A percentile compares a stretch with the other conserved stretches of the same genome.
These are phyloP conservation scores for Cladophialophora chaetospira DNA, from an alignment of 2,329 filamentous ascomycete species.

Conservation along the genomic window DNA sequence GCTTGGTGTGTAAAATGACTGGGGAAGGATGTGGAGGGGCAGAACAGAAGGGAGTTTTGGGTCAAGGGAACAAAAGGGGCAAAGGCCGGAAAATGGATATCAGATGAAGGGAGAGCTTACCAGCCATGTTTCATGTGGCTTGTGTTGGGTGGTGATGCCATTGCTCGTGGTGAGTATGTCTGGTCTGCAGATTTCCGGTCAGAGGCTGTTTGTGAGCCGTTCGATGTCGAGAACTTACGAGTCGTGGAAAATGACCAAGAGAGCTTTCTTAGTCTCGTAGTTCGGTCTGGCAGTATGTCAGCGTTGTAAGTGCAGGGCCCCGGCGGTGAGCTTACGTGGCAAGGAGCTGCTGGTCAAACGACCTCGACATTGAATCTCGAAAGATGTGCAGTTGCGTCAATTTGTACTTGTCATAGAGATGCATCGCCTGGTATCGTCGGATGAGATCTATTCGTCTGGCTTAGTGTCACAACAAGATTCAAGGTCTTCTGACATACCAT, in stretches of 20 bases:
- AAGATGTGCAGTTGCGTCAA: slow-evolving; percentile 84
- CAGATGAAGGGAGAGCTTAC: slow-evolving; percentile 56
- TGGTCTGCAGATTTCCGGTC: slow-evolving; percentile 53
- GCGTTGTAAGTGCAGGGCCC: neutral
- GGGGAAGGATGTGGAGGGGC: neutral
- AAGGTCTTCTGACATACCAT: slow-evolving; percentile 46
- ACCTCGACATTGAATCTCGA: slow-evolving; percentile 69
- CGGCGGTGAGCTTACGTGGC: slow-evolving; percentile 63
- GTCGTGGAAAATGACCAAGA: slow-evolving; percentile 88
- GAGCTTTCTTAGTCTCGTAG: slow-evolving; percentile 64
- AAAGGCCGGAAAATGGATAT: neutral
- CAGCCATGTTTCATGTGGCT: slow-evolving; percentile 84
- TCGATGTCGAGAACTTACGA: slow-evolving; percentile 28
- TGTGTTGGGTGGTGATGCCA: slow-evolving; percentile 69
- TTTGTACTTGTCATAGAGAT: slow-evolving; percentile 69
- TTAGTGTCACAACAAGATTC: neutral
- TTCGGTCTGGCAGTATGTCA: slow-evolving; percentile 53
- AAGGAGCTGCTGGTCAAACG: slow-evolving; percentile 83
- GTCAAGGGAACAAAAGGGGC: neutral
- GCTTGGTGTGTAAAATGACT: slow-evolving; percentile 2
- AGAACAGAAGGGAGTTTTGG: neutral
- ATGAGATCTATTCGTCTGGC: slow-evolving; percentile 64
- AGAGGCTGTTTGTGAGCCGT: neutral
- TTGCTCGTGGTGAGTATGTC: slow-evolving; percentile 69
- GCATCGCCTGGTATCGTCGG: slow-evolving; percentile 71